Base-by-base conservation (phyloP, 768 basidiomycete genomes). In the Suillus tomentosus region DNA sequence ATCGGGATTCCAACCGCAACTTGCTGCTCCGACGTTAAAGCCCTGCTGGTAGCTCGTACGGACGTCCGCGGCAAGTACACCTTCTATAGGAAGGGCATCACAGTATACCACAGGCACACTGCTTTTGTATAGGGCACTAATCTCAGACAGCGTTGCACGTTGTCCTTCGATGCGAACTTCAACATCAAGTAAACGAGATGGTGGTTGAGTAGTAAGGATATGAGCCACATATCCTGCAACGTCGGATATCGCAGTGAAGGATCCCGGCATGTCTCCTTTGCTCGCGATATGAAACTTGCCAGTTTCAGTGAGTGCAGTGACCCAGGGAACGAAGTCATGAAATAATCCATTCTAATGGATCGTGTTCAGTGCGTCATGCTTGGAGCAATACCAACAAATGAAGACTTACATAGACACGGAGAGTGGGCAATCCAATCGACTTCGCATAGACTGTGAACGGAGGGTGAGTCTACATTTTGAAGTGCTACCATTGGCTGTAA, bases 221-320 rank as follows among this genome's bases (percentile, higher is more conserved):
- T 75, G 59, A 9, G 70, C 75, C 22, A 73, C 61, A 60, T 71
- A 75, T 19, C 72, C 74, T 62, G 68, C 72, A n/a, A 73, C 68
- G 43, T 76, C 74, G 19, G 63, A 60, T 39, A 67, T 47, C 3
- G 69, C 60, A 9, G 74, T 76, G 62, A 66, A 70, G 3, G 71
- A 71, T 22, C 67, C 63, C 3, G 66, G 66, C 62, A 61, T 71
- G 17, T 69, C 64, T n/a, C 73, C 74, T 50, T 67, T 70, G 17
- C 73, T 68, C 56, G 73, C 61, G 27, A 66, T 68, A 14, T 73
- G 60, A 37, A 73, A 69, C 8, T 62, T 66, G 40, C 69, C 64
- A 45, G 66, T 66, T 14, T 65, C 60, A 31, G 43, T 19, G 34
- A 65, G 56, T 4, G 62, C 68, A 37, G 62, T 61, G 19, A 72